Conservation (phyloP, 139 green algal genomes). For the Nannochloris sp. region DNA sequence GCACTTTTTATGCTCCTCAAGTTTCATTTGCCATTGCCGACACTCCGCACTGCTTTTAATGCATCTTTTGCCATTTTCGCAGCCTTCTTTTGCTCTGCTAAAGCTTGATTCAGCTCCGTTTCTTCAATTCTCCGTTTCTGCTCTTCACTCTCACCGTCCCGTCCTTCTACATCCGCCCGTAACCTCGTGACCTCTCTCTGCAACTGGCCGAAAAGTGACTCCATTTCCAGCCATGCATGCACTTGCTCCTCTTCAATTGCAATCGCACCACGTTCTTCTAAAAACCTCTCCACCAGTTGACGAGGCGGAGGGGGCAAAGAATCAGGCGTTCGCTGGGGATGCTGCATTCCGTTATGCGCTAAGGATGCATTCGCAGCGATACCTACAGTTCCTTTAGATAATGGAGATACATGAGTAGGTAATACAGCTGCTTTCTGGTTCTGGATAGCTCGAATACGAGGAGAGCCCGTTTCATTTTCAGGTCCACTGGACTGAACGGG, state of each 20-base stretch:
- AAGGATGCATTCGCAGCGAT: neutral
- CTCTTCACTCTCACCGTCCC: neutral
- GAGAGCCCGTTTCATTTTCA: neutral
- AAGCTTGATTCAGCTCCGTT: neutral
- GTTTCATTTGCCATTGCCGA: neutral
- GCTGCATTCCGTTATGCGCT: neutral
- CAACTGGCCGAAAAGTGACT: constrained; percentile 5
- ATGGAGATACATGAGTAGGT: neutral
- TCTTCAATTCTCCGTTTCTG: neutral
- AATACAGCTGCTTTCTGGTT: neutral
- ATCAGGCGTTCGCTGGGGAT: constrained; percentile 5
- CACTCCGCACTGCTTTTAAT: neutral
- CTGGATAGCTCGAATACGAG: neutral
- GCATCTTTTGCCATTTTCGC: neutral
- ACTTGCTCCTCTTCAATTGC: constrained; percentile 23
- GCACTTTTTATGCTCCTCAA: too few relatives aligned
- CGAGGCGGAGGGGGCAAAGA: constrained; percentile 16
- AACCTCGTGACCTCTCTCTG: neutral
- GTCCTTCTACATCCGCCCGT: neutral
- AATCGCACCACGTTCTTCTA: constrained; percentile 15
- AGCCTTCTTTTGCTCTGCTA: neutral
- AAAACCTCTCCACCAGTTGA: constrained; percentile 16
- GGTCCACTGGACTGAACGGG: too few relatives aligned
- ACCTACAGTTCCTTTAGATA: neutral
- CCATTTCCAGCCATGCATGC: constrained; percentile 27